Evolutionary conservation across 257 asterid genomes (phyloP).

Genomic region (Capsicum pubescens): DNA sequence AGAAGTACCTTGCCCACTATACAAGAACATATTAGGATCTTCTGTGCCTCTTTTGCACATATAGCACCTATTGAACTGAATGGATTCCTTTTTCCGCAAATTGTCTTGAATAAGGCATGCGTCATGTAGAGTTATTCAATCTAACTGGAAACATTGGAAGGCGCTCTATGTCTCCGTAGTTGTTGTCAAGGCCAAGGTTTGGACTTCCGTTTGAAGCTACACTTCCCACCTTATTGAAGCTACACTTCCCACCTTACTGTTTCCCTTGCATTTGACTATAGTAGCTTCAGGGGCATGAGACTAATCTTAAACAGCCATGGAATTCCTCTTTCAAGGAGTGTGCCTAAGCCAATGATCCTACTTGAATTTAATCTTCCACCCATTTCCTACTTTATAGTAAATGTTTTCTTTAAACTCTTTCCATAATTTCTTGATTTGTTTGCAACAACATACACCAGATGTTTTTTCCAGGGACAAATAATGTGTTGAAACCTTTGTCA

Average conservation of each 20-base stretch:
- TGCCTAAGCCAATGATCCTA: background rate
- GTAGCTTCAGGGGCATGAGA: background rate
- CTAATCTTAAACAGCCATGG: background rate
- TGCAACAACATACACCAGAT: background rate
- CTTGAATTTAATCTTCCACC: background rate
- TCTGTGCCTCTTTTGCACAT: background rate
- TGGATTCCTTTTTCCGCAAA: background rate
- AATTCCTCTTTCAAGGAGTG: background rate
- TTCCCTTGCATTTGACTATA: constrained; percentile 3
- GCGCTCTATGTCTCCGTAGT: background rate
- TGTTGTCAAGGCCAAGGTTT: background rate
- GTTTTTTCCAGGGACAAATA: background rate
- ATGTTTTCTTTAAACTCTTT: background rate
- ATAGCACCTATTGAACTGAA: background rate
- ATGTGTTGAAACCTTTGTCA: background rate
- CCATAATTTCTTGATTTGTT: background rate
- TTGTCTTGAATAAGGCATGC: background rate
- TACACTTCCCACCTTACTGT: background rate
- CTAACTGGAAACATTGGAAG: background rate
- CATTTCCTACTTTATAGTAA: background rate
- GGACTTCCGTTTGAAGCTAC: background rate
- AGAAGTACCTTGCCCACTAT: background rate
- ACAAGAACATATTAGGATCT: background rate
- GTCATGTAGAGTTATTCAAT: background rate
- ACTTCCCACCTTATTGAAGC: background rate